phyloP scores from a whole-genome alignment of 2,329 filamentous ascomycete genomes.

The Sarocladium brachiariae region DNA sequence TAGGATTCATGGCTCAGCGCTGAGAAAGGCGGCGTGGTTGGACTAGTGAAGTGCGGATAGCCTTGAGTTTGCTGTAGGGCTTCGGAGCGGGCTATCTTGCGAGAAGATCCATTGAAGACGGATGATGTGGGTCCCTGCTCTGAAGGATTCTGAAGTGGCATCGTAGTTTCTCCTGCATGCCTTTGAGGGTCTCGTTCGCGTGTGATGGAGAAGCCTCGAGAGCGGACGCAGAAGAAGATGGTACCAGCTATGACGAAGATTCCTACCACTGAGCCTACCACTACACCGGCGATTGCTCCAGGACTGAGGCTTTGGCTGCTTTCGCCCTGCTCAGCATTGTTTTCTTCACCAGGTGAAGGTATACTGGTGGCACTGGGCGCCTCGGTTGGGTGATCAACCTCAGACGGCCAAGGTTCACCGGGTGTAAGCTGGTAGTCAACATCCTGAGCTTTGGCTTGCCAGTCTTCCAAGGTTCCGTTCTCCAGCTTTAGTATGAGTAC shows the following conservation, averaged over 20 bases:
- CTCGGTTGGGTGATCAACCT: slow-evolving; percentile 11
- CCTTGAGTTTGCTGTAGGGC: not conserved
- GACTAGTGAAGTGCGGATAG: not conserved
- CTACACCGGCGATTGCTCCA: slow-evolving; percentile 55
- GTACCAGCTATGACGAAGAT: slow-evolving; percentile 36
- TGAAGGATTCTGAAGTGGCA: not conserved
- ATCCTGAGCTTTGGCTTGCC: slow-evolving; percentile 39
- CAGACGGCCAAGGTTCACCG: slow-evolving; percentile 43
- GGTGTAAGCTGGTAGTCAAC: slow-evolving; percentile 48
- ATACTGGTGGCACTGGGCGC: not conserved
- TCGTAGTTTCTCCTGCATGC: not conserved
- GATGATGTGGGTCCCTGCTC: not conserved
- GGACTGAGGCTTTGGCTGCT: slow-evolving; percentile 17
- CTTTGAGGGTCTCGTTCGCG: not conserved
- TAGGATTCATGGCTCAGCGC: not conserved
- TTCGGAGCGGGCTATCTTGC: not conserved
- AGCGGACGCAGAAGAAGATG: slow-evolving; percentile 40
- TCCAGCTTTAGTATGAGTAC: slow-evolving; percentile 27
- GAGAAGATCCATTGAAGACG: not conserved
- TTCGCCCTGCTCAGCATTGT: slow-evolving; percentile 10
- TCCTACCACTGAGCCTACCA: slow-evolving; percentile 41
- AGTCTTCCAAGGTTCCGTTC: slow-evolving; percentile 39
- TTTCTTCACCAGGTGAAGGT: not conserved
- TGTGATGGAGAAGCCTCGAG: slow-evolving; percentile 20
- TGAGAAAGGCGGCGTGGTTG: not conserved